phyloP scores from a whole-genome alignment of 2,329 filamentous ascomycete genomes.

The Fusarium chuoi region DNA sequence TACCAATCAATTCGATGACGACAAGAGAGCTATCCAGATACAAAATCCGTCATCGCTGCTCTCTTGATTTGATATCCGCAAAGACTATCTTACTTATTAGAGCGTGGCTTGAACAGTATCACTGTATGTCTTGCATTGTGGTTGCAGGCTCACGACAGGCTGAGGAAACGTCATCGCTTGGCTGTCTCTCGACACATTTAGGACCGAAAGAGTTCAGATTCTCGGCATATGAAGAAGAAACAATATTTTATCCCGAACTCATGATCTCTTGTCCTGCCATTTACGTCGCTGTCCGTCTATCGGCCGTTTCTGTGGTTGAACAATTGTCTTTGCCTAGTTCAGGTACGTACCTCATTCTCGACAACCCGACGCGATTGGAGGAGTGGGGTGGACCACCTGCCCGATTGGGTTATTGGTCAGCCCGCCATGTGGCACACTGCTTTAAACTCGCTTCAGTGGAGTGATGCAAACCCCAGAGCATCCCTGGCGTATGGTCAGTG shows the following conservation, averaged over 20 bases:
- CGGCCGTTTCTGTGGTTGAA: slow-evolving; percentile 10
- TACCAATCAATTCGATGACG: neutral
- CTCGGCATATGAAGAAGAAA: neutral
- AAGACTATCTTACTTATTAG: neutral
- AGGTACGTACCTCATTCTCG: slow-evolving; percentile 16
- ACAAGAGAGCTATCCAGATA: neutral
- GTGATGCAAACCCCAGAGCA: slow-evolving; percentile 17
- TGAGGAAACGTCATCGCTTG: slow-evolving; percentile 3
- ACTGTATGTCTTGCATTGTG: neutral
- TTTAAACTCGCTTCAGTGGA: slow-evolving; percentile 24
- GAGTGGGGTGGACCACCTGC: slow-evolving; percentile 18
- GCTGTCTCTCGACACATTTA: neutral
- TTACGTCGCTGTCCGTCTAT: slow-evolving; percentile 4
- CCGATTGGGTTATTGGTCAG: slow-evolving; percentile 18
- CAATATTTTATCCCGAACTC: neutral
- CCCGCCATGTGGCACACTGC: slow-evolving; percentile 21
- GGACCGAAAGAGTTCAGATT: neutral
- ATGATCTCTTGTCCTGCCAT: slow-evolving; percentile 14
- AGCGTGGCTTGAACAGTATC: neutral
- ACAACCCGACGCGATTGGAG: slow-evolving; percentile 28
- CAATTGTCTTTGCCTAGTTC: slow-evolving; percentile 10
- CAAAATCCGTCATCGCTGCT: neutral
- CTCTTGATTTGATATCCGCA: neutral
- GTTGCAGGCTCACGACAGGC: neutral
- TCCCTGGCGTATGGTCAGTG: slow-evolving; percentile 1